These are phyloP conservation scores for Podaxis rugospora DNA, from an alignment of 768 basidiomycete species.

Conservation along the genomic window DNA sequence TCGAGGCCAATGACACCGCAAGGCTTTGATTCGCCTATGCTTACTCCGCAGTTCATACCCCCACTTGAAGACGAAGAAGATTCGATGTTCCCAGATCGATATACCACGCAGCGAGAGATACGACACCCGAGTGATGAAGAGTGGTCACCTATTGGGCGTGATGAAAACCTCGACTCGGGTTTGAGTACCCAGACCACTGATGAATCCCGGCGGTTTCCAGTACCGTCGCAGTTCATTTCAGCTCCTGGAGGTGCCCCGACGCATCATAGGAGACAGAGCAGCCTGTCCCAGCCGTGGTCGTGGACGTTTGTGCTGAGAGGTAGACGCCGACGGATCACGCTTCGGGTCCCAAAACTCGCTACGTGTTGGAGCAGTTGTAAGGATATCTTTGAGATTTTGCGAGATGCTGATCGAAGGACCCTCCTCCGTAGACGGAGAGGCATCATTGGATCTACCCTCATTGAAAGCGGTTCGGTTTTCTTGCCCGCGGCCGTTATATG, in stretches of 20 bases:
- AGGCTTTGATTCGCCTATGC: conserved; percentile 17
- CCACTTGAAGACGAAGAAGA: conserved; percentile 47
- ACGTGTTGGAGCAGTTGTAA: conserved; percentile 22
- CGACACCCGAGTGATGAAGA: conserved; percentile 25
- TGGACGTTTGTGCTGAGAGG: conserved; percentile 55
- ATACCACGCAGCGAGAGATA: conserved; percentile 34
- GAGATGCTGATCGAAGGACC: conserved; percentile 13
- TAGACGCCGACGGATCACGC: conserved; percentile 47
- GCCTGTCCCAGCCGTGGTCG: conserved; percentile 31
- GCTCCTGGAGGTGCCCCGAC: conserved; percentile 25
- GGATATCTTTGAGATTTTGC: conserved; percentile 14
- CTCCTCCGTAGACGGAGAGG: conserved; percentile 22
- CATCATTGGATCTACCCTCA: conserved; percentile 27
- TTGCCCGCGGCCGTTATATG: conserved; percentile 13
- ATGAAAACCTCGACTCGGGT: background rate
- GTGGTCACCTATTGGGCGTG: conserved; percentile 27
- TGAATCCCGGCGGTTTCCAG: conserved; percentile 11
- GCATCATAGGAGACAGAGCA: conserved; percentile 12
- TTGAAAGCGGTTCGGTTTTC: conserved; percentile 8
- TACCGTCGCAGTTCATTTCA: conserved; percentile 32
- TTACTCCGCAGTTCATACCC: conserved; percentile 36
- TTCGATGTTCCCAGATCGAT: conserved; percentile 46
- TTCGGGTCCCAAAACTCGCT: conserved; percentile 33
- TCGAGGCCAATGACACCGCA: conserved; percentile 30
- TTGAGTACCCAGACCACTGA: background rate